A percentile compares a stretch with the other conserved stretches of the same genome.
Evolutionary conservation across 306 rosid species (phyloP).

Genomic region (Casuarina glauca): DNA sequence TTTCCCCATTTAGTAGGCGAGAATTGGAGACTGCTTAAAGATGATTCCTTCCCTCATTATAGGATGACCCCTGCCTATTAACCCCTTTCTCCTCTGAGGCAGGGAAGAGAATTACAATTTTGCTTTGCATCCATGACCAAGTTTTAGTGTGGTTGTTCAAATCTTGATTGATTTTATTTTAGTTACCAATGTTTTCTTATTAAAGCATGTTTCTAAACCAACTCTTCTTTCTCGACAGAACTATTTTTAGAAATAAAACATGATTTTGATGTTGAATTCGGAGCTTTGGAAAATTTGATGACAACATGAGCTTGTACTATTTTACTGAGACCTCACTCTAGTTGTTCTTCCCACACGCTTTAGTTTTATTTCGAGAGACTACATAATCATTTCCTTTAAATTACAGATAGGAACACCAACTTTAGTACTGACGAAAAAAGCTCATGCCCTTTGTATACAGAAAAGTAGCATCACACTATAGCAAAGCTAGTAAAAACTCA

Average conservation of each 20-base stretch:
- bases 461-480: not conserved
- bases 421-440: not conserved
- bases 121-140: not conserved
- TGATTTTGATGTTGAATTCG: not conserved
- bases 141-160: no score
- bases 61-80: constrained; percentile 1
- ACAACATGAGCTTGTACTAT: not conserved
- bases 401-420: not conserved
- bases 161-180: not conserved
- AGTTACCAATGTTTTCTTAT: not conserved
- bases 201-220: not conserved
- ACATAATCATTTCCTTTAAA: not conserved
- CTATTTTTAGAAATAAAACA: not conserved
- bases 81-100: not conserved
- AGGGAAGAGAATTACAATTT: not conserved
- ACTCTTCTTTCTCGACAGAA: not conserved
- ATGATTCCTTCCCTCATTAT: constrained; percentile 1
- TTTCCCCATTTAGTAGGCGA: constrained; percentile 11
- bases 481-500: not conserved
- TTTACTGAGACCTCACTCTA: not conserved
- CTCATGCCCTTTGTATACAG: not conserved
- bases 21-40: not conserved
- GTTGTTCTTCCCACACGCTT: not conserved
- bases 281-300: not conserved
- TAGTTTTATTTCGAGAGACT: not conserved